Evolutionary conservation across 2,329 filamentous ascomycete species (phyloP), one percentile per base, ranked within the genome.

Genomic region (Calonectria montana): DNA sequence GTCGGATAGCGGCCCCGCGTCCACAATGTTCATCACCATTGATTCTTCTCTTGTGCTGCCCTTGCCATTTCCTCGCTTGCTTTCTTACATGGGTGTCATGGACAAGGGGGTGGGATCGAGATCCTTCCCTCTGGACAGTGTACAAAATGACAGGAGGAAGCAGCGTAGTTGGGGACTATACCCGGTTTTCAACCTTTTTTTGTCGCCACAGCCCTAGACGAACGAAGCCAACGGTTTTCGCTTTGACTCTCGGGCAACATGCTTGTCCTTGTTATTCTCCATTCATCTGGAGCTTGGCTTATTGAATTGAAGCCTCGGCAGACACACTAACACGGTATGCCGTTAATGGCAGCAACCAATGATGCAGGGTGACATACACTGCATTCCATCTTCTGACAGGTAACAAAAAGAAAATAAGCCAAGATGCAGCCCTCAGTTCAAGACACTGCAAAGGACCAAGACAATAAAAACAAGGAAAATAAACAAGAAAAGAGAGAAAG

Each of bases 171-270:
- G 18, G 35, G 25, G 35, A 37, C 35, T 41, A 41, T 61, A 43
- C 57, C 57, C 57, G 35, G 27, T 41, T 41, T 61, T 61, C 39
- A 43, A 61, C 57, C 57, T 61, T 61, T 23, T 23, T 61, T 37
- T 57, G 10, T 15, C 53, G 53, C 53, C 53, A 57, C 29, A 37
- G 53, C 53, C 53, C 53, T 57, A 21, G 53, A 31, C 31, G 23
- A 57, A 31, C 31, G 23, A 57, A 57, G 29, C 29, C 31, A 57
- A 31, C 35, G 53, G n/a, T 57, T 57, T 57, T 57, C 53, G 53
- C 53, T 57, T 57, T 57, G 53, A 57, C 53, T 15, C 53, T 57
- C 31, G 53, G 53, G 53, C 53, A 57, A 57, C 53, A 57, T 61
- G 35, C 35, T 43, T 61, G 35, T 41, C 57, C 57, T 39, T 61